Evolutionary conservation across 2,329 filamentous ascomycete species (phyloP).

Genomic region (Botrytis pseudocinerea): DNA sequence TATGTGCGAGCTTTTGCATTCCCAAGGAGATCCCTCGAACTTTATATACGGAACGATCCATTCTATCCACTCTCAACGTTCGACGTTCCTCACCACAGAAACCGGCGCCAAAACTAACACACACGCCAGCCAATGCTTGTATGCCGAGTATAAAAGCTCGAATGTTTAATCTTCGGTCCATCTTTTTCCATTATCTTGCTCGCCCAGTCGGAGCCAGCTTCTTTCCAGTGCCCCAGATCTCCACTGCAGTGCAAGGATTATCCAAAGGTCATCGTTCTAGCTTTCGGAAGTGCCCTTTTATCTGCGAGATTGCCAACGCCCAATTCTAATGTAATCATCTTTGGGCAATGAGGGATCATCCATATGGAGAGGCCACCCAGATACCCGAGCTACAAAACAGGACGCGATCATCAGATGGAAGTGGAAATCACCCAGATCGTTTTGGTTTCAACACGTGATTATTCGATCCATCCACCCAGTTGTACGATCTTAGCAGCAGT

Average conservation of each 20-base stretch:
- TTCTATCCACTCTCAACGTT: slow-evolving; percentile 8
- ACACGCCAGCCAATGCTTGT: background rate
- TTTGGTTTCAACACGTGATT: background rate
- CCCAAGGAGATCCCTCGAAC: slow-evolving; percentile 2
- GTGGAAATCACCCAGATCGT: background rate
- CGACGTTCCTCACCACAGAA: background rate
- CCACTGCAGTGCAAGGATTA: background rate
- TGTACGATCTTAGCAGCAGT: background rate
- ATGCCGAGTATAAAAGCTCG: background rate
- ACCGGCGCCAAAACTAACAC: background rate
- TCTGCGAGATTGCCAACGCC: slow-evolving; percentile 3
- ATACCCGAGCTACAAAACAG: background rate
- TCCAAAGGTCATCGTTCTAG: background rate
- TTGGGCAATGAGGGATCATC: background rate
- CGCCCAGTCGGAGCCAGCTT: background rate
- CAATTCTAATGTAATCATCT: background rate
- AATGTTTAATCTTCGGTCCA: background rate
- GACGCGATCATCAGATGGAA: background rate
- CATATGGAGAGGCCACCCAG: background rate
- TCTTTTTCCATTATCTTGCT: background rate
- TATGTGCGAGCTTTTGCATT: background rate
- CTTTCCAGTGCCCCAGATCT: slow-evolving; percentile 4
- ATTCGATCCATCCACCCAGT: background rate
- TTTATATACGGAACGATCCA: background rate
- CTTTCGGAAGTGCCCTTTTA: background rate